phyloP scores from a whole-genome alignment of 2,329 filamentous ascomycete genomes.

The Didymella lethalis region DNA sequence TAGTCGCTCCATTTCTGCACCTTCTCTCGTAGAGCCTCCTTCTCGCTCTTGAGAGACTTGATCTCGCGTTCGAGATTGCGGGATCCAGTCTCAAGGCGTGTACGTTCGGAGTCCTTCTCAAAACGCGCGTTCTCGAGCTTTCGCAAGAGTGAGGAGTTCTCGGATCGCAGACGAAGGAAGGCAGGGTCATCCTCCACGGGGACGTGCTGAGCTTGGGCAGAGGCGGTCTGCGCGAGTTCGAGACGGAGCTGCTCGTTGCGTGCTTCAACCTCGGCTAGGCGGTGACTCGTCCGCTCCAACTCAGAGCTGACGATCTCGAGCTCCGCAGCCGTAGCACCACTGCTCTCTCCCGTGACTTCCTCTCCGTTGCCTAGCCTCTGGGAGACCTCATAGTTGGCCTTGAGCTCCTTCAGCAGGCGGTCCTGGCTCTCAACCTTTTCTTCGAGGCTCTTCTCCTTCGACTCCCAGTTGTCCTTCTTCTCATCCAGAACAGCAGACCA shows the following conservation, averaged over 20 bases:
- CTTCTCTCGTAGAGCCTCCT: constrained; percentile 79
- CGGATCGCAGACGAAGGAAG: constrained; percentile 86
- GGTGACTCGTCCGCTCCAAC: constrained; percentile 83
- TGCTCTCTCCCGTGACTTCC: constrained; percentile 64
- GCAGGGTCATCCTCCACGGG: constrained; percentile 86
- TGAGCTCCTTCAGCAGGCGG: constrained; percentile 88
- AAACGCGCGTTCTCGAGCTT: constrained; percentile 85
- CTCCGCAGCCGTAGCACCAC: constrained; percentile 82
- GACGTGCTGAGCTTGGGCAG: constrained; percentile 67
- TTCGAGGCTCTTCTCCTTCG: constrained; percentile 88
- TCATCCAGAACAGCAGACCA: constrained; percentile 91
- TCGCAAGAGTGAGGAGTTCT: constrained; percentile 89
- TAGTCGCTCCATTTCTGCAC: constrained; percentile 93
- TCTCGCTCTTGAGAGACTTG: constrained; percentile 76
- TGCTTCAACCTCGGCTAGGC: constrained; percentile 89
- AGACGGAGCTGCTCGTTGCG: constrained; percentile 92
- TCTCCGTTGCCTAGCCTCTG: constrained; percentile 82
- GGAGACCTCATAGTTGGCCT: constrained; percentile 95
- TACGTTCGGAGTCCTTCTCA: constrained; percentile 82
- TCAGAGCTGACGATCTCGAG: constrained; percentile 93
- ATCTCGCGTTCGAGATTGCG: constrained; percentile 83
- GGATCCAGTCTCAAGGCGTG: constrained; percentile 76
- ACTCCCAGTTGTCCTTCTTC: constrained; percentile 95
- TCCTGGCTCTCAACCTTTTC: constrained; percentile 97
- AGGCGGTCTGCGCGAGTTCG: constrained; percentile 88